Evolutionary conservation across 179 eudicot species (phyloP), one percentile per base, ranked within the genome.

Genomic region (Carnegiea gigantea): DNA sequence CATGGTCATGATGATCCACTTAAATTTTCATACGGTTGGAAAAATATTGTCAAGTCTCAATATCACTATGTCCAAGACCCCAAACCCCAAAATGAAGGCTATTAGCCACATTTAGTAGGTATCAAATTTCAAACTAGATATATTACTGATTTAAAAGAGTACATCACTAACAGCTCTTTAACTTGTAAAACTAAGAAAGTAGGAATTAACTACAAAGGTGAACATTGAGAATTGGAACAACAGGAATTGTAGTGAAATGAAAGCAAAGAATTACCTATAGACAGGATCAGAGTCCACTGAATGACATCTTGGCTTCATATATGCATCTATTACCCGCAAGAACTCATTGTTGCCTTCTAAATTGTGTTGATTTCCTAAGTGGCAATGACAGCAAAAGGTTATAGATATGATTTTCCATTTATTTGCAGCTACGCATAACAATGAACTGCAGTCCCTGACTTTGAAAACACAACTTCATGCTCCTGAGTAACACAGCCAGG

Each of bases 231-330:
- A 74, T 74, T 78, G 28, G 46, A 60, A 24, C 53, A 68, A 40
- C 33, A 76, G 74, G 49, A 79, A 48, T 1, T 62, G 30, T 11
- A 62, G 21, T 70, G 44, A 33, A 15, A 15, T 7, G n/a, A 30
- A 70, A 33, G 44, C 14, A 28, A 18, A 79, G 79, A 17, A 26
- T 40, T 87, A 95, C 99, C 94, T 87, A 70, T 89, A 89, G 48
- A 95, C 99, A 80, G 80, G 81, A 74, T 92, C 91, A 28, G 99
- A 95, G 78, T 93, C 98, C 33, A 88, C 91, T 46, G 89, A 78
- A 86, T 95, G 97, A 88, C 99, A 95, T 86, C 90, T 91, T 28
- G 99, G 99, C 80, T 90, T 90, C 90, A 94, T 73, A 81, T 92
- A 95, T 81, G 99, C 99, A 86, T 90, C 84, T 9, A 95, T 89